Percentiles rank a stretch among this genome's conserved stretches.
Evolutionary conservation across 495 filamentous ascomycete species (phyloP).

Genomic region (Lophium mytilinum): DNA sequence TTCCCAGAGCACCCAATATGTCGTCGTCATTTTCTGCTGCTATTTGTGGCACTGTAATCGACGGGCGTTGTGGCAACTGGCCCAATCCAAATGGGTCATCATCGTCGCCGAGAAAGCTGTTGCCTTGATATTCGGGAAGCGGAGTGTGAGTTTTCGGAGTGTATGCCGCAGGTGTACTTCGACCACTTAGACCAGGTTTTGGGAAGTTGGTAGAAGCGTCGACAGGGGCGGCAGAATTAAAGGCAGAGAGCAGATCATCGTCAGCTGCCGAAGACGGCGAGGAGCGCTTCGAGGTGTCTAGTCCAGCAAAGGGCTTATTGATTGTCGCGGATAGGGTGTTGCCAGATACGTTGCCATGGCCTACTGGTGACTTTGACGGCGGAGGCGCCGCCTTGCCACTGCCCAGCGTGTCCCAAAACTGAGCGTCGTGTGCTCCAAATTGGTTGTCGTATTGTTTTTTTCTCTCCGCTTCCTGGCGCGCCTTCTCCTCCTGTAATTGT

Average conservation of each 20-base stretch:
- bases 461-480: slow-evolving; percentile 64
- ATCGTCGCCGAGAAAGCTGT: slow-evolving; percentile 35
- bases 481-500: slow-evolving; percentile 67
- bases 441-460: slow-evolving; percentile 60
- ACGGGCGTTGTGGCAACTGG: slow-evolving; percentile 43
- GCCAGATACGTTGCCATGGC: too few relatives aligned
- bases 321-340: slow-evolving; percentile 28
- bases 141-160: slow-evolving; percentile 10
- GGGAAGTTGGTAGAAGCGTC: slow-evolving; percentile 55
- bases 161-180: slow-evolving; percentile 10
- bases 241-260: slow-evolving; percentile 56
- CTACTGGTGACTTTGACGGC: neutral
- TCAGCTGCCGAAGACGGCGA: slow-evolving; percentile 33
- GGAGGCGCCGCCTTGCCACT: slow-evolving; percentile 40
- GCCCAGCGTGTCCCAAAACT: slow-evolving; percentile 66
- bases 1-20: slow-evolving; percentile 76
- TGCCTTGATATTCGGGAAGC: slow-evolving; percentile 1
- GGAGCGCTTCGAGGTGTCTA: slow-evolving; percentile 20
- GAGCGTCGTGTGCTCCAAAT: slow-evolving; percentile 55
- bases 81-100: slow-evolving; percentile 89
- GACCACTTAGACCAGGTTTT: slow-evolving; percentile 19
- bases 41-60: slow-evolving; percentile 30
- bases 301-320: slow-evolving; percentile 32
- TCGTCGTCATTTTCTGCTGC: slow-evolving; percentile 57
- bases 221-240: slow-evolving; percentile 52